phyloP scores from a whole-genome alignment of 2,329 filamentous ascomycete genomes.

The Cladosporium sp. region DNA sequence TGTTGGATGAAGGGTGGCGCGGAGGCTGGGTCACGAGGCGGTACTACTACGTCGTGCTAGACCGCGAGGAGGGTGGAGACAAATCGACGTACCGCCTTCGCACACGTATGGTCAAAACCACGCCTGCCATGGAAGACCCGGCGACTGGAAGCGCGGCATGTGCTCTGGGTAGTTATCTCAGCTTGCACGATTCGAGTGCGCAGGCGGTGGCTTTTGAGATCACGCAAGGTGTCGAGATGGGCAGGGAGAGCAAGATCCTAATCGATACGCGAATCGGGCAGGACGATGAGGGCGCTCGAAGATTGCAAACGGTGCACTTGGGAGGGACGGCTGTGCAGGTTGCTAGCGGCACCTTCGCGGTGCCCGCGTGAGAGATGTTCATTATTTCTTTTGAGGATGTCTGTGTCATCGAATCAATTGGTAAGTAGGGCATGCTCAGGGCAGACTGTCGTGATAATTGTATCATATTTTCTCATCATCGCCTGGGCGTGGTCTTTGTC shows the following conservation, averaged over 20 bases:
- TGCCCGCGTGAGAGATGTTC: background rate
- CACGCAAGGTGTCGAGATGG: conserved; percentile 55
- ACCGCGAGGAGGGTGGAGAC: conserved; percentile 27
- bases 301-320: conserved; percentile 39
- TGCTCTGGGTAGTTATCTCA: conserved; percentile 46
- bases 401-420: too few species aligned
- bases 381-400: background rate
- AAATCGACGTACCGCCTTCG: conserved; percentile 22
- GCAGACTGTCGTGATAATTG: too few species aligned
- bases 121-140: conserved; percentile 47
- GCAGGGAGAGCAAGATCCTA: conserved; percentile 50
- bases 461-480: too few species aligned
- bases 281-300: conserved; percentile 34
- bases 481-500: too few species aligned
- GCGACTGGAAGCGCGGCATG: conserved; percentile 54
- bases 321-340: conserved; percentile 46
- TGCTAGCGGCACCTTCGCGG: background rate
- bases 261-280: conserved; percentile 46
- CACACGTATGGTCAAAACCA: background rate
- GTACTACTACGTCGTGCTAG: conserved; percentile 14
- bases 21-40: background rate
- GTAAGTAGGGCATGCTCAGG: too few species aligned
- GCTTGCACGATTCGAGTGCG: conserved; percentile 37
- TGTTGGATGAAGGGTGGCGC: background rate
- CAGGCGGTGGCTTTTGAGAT: conserved; percentile 42